Percentiles rank a stretch among this genome's conserved stretches.
Conservation (phyloP, 176 grass and related monocot species). For the Olyra latifolia region DNA sequence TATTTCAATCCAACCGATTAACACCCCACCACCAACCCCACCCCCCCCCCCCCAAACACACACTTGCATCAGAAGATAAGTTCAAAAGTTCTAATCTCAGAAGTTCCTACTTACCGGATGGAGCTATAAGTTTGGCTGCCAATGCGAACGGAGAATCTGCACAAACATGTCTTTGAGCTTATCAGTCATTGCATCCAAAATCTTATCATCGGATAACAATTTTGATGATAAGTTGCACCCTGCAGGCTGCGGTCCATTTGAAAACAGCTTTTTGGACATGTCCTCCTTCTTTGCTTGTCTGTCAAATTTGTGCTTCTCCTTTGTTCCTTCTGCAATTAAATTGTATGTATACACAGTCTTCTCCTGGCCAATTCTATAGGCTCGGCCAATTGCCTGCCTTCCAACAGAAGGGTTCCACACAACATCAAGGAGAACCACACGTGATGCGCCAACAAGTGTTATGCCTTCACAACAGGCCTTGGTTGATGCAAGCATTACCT, state of each 20-base stretch:
- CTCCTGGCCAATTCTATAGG: slow-evolving; percentile 76
- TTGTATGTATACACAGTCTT: slow-evolving; percentile 85
- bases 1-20: no score
- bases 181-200: slow-evolving; percentile 68
- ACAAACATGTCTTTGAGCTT: slow-evolving; percentile 60
- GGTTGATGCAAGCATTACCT: slow-evolving; percentile 80
- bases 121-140: slow-evolving; percentile 24
- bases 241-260: slow-evolving; percentile 17
- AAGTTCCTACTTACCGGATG: slow-evolving; percentile 31
- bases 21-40: no score
- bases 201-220: slow-evolving; percentile 45
- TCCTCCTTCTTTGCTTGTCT: slow-evolving; percentile 72
- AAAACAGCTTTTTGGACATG: slow-evolving; percentile 74
- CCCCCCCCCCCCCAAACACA: no score
- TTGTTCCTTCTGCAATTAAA: slow-evolving; percentile 67
- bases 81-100: not conserved
- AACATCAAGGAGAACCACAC: slow-evolving; percentile 87
- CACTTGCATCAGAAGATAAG: slow-evolving; percentile 4
- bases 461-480: slow-evolving; percentile 88
- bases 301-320: slow-evolving; percentile 68
- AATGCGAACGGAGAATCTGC: slow-evolving; percentile 35
- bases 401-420: slow-evolving; percentile 88
- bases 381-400: slow-evolving; percentile 85
- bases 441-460: slow-evolving; percentile 72
- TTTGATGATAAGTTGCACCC: slow-evolving; percentile 27